A percentile compares a stretch with the other conserved stretches of the same genome.
phyloP scores from a whole-genome alignment of 208 protist species.

The Acanthamoeba healyi region DNA sequence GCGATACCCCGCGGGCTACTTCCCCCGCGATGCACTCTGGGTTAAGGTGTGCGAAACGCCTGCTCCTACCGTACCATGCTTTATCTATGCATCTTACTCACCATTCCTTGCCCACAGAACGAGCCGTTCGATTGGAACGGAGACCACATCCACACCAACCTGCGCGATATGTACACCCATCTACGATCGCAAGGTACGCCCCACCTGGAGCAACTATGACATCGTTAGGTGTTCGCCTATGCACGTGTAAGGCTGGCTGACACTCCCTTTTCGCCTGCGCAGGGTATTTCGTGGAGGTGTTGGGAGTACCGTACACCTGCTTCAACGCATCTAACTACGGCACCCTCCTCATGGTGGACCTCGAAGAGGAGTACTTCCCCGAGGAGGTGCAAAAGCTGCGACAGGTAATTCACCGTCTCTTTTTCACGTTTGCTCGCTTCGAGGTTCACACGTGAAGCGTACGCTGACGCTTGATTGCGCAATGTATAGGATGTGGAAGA shows the following conservation, averaged over 20 bases:
- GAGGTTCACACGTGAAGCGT: too few relatives aligned
- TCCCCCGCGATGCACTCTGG: constrained; percentile 94
- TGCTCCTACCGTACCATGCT: not conserved
- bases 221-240: not conserved
- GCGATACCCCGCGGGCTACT: constrained; percentile 95
- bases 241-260: not conserved
- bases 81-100: not conserved
- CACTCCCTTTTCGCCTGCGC: not conserved
- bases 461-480: too few relatives aligned
- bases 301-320: constrained; percentile 87
- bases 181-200: constrained; percentile 66
- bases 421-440: not conserved
- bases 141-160: constrained; percentile 97
- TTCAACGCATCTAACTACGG: constrained; percentile 92
- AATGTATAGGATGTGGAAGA: constrained; percentile 91
- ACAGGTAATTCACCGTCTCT: not conserved
- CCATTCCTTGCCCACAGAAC: not conserved
- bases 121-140: constrained; percentile 95
- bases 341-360: constrained; percentile 93
- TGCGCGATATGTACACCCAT: constrained; percentile 91
- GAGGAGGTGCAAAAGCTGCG: constrained; percentile 89
- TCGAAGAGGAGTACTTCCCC: constrained; percentile 92
- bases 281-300: constrained; percentile 91
- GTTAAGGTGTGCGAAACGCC: constrained; percentile 64
- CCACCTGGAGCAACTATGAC: too few relatives aligned